Conservation (phyloP, 768 basidiomycete species). For the Agrocybe pediades region DNA sequence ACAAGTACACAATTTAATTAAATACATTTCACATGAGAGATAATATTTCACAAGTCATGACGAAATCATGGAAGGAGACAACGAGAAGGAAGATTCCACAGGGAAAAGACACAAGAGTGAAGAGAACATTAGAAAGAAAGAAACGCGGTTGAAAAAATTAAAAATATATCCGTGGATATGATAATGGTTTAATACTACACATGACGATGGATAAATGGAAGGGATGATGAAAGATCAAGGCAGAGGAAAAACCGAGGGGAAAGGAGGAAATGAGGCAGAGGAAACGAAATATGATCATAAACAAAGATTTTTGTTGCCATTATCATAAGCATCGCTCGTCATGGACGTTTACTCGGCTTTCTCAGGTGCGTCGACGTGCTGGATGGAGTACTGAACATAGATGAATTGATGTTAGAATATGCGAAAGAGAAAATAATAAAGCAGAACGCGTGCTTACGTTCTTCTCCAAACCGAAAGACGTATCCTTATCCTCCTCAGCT, state of each 20-base stretch:
- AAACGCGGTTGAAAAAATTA: not conserved
- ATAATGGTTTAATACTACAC: not conserved
- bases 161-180: not conserved
- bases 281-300: not conserved
- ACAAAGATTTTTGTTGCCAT: no score
- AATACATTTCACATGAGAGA: no score
- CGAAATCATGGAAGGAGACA: no score
- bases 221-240: not conserved
- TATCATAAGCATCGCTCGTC: no score
- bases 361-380: not conserved
- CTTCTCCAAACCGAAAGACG: not conserved
- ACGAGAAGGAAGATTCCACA: no score
- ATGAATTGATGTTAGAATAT: not conserved
- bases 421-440: not conserved
- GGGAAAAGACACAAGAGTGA: no score
- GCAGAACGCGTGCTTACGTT: not conserved
- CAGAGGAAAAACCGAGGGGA: not conserved
- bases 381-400: not conserved
- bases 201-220: not conserved
- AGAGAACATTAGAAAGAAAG: not conserved
- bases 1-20: no score
- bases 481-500: not conserved
- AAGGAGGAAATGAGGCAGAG: not conserved
- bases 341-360: not conserved
- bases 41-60: no score